phyloP scores from a whole-genome alignment of 108 stramenopile species.

The Fragilariopsis cylindrus region DNA sequence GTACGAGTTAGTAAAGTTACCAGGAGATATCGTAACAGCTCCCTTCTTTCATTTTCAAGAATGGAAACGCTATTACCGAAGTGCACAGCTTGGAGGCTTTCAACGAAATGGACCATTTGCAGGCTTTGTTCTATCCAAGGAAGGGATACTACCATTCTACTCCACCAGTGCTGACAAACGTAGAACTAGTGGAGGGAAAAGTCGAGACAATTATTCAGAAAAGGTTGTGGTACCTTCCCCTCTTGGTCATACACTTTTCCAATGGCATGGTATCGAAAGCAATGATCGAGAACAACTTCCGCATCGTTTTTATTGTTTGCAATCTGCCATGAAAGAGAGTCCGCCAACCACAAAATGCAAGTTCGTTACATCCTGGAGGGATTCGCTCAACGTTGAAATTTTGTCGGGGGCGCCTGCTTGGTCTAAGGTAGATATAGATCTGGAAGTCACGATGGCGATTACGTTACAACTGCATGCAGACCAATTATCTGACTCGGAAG shows the following conservation, averaged over 20 bases:
- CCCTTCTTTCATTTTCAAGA: conserved; percentile 94
- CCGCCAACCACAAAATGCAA: conserved; percentile 43
- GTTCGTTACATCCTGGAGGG: conserved; percentile 46
- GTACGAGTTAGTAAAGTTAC: conserved; percentile 50
- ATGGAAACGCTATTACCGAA: conserved; percentile 85
- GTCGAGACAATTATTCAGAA: not conserved
- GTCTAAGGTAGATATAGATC: conserved; percentile 42
- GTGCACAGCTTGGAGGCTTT: conserved; percentile 56
- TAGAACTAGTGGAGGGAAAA: not conserved
- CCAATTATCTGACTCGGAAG: conserved; percentile 45
- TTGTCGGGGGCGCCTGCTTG: conserved; percentile 52
- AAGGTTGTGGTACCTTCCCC: conserved; percentile 35
- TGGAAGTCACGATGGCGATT: conserved; percentile 74
- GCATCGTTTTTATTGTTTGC: conserved; percentile 45
- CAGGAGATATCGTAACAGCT: conserved; percentile 53
- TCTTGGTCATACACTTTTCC: conserved; percentile 27
- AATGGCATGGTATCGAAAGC: conserved; percentile 39
- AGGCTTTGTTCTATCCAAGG: conserved; percentile 56
- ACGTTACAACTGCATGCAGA: conserved; percentile 68
- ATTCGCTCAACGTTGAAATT: conserved; percentile 38
- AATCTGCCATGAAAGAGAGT: conserved; percentile 28
- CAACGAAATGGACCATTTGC: conserved; percentile 21
- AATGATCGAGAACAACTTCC: conserved; percentile 46
- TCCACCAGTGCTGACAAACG: not conserved
- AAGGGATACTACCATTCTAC: conserved; percentile 68